These are phyloP conservation scores for Stephanodiscus minutulus DNA, from an alignment of 108 stramenopile genomes.

Conservation along the genomic window DNA sequence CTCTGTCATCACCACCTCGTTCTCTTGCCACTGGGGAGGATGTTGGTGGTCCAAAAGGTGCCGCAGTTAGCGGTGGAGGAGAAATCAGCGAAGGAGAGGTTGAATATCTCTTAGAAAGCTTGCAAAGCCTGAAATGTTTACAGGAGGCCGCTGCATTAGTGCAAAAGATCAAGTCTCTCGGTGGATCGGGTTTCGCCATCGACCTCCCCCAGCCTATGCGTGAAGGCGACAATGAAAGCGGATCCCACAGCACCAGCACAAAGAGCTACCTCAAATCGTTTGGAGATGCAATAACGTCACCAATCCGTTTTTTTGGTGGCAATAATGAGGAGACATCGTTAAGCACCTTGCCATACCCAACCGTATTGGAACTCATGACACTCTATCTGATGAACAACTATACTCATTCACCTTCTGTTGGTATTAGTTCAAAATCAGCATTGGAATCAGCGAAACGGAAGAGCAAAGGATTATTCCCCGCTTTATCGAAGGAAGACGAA, in stretches of 20 bases:
- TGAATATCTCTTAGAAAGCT: conserved; percentile 45
- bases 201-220: conserved; percentile 25
- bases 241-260: conserved; percentile 42
- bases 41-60: neutral
- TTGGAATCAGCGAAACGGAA: conserved; percentile 36
- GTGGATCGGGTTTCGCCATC: conserved; percentile 44
- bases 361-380: conserved; percentile 40
- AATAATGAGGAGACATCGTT: conserved; percentile 45
- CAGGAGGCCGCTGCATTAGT: conserved; percentile 58
- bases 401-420: conserved; percentile 46
- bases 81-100: neutral
- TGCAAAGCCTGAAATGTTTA: conserved; percentile 34
- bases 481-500: conserved; percentile 68
- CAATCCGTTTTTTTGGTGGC: conserved; percentile 51
- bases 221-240: conserved; percentile 34
- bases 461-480: conserved; percentile 54
- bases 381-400: conserved; percentile 27
- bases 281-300: conserved; percentile 48
- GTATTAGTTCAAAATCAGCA: conserved; percentile 32
- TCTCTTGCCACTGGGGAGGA: neutral
- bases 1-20: conserved; percentile 10
- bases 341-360: conserved; percentile 14
- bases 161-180: conserved; percentile 58
- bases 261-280: conserved; percentile 51
- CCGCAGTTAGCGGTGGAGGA: neutral